Evolutionary conservation across 176 grass and related monocot species (phyloP), one percentile per base, ranked within the genome.

Genomic region (Ensete glaucum): DNA sequence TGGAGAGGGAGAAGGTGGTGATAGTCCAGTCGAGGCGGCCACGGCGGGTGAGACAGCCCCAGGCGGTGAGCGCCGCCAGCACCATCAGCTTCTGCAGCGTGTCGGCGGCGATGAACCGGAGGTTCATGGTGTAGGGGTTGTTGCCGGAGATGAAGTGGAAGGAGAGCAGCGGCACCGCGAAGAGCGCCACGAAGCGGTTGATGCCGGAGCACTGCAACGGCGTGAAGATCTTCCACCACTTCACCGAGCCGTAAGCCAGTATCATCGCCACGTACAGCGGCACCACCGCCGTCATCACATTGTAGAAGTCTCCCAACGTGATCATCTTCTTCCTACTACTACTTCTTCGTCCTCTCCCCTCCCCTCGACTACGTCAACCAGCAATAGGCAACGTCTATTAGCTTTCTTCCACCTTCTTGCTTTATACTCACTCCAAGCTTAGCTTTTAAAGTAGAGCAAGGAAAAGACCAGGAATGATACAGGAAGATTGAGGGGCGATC

Each of bases 71-170:
- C 5, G 85, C 75, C 3, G 85, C 96, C 1, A 99, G 96, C 1
- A 99, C 85, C 76, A 94, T 87, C 49, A 99, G 90, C 83, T 99
- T 99, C 86, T 99, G 96, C 2, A 99, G 91, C 49, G 96, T 99
- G 79, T 99, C 96, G 57, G 96, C 96, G 9, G 96, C 96, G 78
- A 99, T 94, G 91, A 99, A 99, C 3, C 89, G 87, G 14, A 99
- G 82, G 86, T 99, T 99, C 96, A 99, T 99, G 19, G 88, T 76
- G 86, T 94, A 99, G 8, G 91, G 91, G 82, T 99, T 67, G 84
- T 99, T 99, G 54, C 78, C 73, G 77, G 96, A 99, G 88, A 99
- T 99, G 84, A 99, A 99, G 78, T 99, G 96, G 86, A 99, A 99
- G 5, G 96, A 99, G 4, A 99, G 96, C 12, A 99, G 83, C 52